Evolutionary conservation across 768 basidiomycete genomes (phyloP), one percentile per base, ranked within the genome.

Genomic region (Mycena amicta): DNA sequence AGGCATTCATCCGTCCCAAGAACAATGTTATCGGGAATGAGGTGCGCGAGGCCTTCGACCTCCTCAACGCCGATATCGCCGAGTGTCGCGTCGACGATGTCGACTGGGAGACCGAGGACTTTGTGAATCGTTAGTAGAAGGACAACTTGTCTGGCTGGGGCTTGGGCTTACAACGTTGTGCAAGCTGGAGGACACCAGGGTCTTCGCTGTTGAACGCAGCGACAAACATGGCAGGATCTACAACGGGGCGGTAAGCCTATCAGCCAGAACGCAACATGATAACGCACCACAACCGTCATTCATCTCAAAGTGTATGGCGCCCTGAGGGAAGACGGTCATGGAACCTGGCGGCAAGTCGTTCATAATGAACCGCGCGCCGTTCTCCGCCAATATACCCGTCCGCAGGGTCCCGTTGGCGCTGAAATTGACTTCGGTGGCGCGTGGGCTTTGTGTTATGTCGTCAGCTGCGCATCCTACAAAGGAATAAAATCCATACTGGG

Each of bases 241-340:
- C 12, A 37, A 37, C 33, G 22, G 25, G n/a, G n/a, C n/a, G n/a
- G n/a, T n/a, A n/a, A n/a, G n/a, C n/a, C 70, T 58, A 71, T 66
- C 2, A 62, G 60, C 6, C 66, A 65, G 61, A 59, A 65, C 61
- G 64, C 3, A 4, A 15, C 11, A 13, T n/a, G n/a, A n/a, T 49
- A 2, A 43, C 64, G 18, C 18, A 66, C 65, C 41, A 50, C 65
- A 66, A 23, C 52, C 53, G 1, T 45, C 29, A 41, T 66, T 66
- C 56, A 63, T 57, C 50, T 66, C 59, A n/a, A 66, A 66, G 41
- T 64, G 63, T 20, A 65, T 53, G 22, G 56, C 45, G n/a, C 60
- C 63, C 56, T 60, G 27, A 31, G 68, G 50, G 39, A 60, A 54
- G 41, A 63, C 29, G 23, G 66, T 57, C 55, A 54, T 18, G 60